These are phyloP conservation scores for Guadua angustifolia DNA, from an alignment of 176 grass and related monocot genomes.

Conservation along the genomic window DNA sequence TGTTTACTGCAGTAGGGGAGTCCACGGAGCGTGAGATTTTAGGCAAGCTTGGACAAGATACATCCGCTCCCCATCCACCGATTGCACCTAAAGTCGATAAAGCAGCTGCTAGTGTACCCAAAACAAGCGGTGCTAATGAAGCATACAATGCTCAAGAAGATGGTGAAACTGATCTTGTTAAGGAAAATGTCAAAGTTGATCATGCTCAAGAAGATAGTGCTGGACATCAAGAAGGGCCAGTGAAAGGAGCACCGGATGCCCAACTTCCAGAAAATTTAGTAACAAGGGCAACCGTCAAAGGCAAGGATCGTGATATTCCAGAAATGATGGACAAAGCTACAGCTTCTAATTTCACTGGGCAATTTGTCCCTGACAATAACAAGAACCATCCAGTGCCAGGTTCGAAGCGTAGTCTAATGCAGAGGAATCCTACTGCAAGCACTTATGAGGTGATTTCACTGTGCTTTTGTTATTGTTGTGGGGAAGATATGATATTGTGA, in stretches of 20 bases:
- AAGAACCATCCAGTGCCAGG: neutral
- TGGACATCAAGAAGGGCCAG: neutral
- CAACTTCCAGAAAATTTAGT: conserved; percentile 15
- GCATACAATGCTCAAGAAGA: neutral
- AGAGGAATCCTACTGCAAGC: conserved; percentile 36
- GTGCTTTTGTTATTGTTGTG: neutral
- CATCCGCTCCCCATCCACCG: neutral
- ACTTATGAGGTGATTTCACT: conserved; percentile 41
- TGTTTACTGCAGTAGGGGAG: conserved; percentile 41
- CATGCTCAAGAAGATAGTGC: neutral
- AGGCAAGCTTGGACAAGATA: conserved; percentile 27
- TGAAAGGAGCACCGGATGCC: neutral
- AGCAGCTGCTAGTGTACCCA: neutral
- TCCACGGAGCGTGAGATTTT: conserved; percentile 31
- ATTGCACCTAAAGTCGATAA: neutral
- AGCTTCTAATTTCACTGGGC: neutral
- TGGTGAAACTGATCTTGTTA: neutral
- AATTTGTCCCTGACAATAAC: neutral
- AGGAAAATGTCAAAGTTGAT: neutral
- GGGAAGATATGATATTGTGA: neutral
- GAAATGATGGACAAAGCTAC: neutral
- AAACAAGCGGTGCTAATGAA: conserved; percentile 1
- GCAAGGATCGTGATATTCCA: neutral
- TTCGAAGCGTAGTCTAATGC: conserved; percentile 32
- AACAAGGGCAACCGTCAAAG: neutral